A percentile compares a stretch with the other conserved stretches of the same genome.
Evolutionary conservation across 1,284 basidiomycete species (phyloP).

Genomic region (Ustilago crameri): DNA sequence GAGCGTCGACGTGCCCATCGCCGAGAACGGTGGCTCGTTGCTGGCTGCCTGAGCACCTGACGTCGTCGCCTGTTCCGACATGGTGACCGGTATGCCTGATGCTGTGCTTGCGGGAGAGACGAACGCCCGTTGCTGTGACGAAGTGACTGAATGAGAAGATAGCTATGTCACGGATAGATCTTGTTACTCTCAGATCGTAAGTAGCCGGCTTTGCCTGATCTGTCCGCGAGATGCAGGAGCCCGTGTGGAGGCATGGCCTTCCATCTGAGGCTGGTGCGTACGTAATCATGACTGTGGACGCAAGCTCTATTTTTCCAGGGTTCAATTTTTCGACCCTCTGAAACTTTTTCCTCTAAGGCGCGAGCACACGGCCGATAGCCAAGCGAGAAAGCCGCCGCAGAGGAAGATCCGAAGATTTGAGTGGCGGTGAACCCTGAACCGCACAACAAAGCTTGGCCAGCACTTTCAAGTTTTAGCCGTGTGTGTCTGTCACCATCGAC

Average conservation of each 20-base stretch:
- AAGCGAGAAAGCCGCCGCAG: too few species aligned
- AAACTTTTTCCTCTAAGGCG: constrained; percentile 18
- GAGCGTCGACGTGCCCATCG: constrained; percentile 26
- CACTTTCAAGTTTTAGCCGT: not conserved
- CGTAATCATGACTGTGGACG: constrained; percentile 21
- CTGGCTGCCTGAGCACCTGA: constrained; percentile 7
- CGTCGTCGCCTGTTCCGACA: constrained; percentile 11
- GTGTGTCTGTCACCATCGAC: not conserved
- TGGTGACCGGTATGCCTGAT: too few species aligned
- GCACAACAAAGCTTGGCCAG: constrained; percentile 2
- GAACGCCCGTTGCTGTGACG: not conserved
- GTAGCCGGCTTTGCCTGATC: constrained; percentile 1
- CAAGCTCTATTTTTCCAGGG: constrained; percentile 23
- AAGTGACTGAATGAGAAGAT: not conserved
- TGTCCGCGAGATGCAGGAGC: not conserved
- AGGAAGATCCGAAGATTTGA: too few species aligned
- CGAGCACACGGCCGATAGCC: not conserved
- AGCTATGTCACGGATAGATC: not conserved
- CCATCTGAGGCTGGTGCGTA: not conserved
- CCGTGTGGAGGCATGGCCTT: constrained; percentile 30
- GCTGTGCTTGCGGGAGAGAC: too few species aligned
- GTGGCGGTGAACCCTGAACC: constrained; percentile 13
- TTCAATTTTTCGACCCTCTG: constrained; percentile 13
- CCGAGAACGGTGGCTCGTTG: constrained; percentile 32
- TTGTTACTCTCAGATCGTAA: not conserved